Evolutionary conservation across 2,329 filamentous ascomycete species (phyloP), one percentile per base, ranked within the genome.

Genomic region (Aspergillus floridensis): DNA sequence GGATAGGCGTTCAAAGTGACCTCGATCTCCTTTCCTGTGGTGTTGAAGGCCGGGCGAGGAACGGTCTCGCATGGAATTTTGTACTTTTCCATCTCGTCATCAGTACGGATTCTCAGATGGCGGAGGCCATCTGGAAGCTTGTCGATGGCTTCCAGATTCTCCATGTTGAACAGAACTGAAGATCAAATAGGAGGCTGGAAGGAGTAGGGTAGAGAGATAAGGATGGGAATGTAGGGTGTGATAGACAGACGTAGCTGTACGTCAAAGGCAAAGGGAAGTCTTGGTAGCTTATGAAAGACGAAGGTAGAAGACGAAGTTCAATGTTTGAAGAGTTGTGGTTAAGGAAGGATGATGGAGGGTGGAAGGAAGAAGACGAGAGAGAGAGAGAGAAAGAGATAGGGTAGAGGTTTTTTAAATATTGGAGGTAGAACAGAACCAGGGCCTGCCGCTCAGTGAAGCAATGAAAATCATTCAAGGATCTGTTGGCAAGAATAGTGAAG

Each of bases 1-100:
- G 86, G 82, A 75, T 88, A 96, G 11, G 91, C 87, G 72, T 98
- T 98, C 41, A 96, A 77, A 2, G 81, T 74, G 1, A 91, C 66
- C 0, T 75, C 69, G 21, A 87, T 81, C 0, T 79, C 70, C 61
- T 82, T 84, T 1, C 87, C 88, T 7, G 80, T 77, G 0, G 75
- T 82, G 62, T 87, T 89, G 72, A 84, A 86, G 0, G 77, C 81
- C 0, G 83, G 84, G 2, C 87, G 85, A 56, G 70, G 67, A 14
- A 72, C 70, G 32, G 70, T 69, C 7, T 73, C 65, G 1, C 72
- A 69, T 0, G 72, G 70, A n/a, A 76, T 61, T 8, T 59, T 48
- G 58, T 74, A 75, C 74, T 76, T 68, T 50, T 26, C 24, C 12
- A 65, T 29, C 22, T 68, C 60, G 63, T 76, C 69, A 68, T 72